Evolutionary conservation across 2,329 filamentous ascomycete species (phyloP).

Genomic region (Fusarium subglutinans): DNA sequence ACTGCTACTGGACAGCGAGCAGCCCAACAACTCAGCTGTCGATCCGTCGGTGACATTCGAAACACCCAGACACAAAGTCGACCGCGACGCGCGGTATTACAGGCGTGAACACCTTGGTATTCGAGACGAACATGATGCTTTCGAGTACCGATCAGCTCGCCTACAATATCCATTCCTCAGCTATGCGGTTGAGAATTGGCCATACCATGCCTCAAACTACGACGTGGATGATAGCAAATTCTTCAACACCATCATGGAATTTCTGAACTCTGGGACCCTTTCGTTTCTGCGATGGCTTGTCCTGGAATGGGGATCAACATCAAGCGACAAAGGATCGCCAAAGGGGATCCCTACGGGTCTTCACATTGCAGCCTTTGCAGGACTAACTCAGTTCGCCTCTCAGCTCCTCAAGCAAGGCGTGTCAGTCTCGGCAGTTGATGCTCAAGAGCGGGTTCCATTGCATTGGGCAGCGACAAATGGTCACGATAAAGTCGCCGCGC

Average conservation of each 20-base stretch:
- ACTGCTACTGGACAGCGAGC: constrained; percentile 17
- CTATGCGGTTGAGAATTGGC: constrained; percentile 37
- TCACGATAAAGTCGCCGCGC: constrained; percentile 7
- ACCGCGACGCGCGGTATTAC: neutral
- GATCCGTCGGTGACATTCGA: constrained; percentile 5
- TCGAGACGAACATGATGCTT: neutral
- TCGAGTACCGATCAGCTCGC: constrained; percentile 28
- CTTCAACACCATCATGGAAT: neutral
- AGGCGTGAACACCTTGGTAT: neutral
- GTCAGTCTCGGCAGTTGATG: constrained; percentile 3
- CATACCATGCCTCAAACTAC: constrained; percentile 33
- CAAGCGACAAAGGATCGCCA: neutral
- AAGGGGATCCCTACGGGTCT: constrained; percentile 27
- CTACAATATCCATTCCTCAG: constrained; percentile 29
- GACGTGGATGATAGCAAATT: constrained; percentile 26
- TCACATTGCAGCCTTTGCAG: constrained; percentile 34
- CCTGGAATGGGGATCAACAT: constrained; percentile 22
- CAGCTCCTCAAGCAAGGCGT: constrained; percentile 5
- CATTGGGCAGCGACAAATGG: constrained; percentile 38
- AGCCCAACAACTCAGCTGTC: neutral
- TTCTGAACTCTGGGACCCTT: constrained; percentile 4
- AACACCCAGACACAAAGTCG: neutral
- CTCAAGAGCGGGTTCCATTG: constrained; percentile 24
- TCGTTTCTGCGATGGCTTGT: constrained; percentile 31
- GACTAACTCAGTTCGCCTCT: constrained; percentile 17